These are phyloP conservation scores for Moesziomyces parantarcticus DNA, from an alignment of 1,284 basidiomycete genomes.

Conservation along the genomic window DNA sequence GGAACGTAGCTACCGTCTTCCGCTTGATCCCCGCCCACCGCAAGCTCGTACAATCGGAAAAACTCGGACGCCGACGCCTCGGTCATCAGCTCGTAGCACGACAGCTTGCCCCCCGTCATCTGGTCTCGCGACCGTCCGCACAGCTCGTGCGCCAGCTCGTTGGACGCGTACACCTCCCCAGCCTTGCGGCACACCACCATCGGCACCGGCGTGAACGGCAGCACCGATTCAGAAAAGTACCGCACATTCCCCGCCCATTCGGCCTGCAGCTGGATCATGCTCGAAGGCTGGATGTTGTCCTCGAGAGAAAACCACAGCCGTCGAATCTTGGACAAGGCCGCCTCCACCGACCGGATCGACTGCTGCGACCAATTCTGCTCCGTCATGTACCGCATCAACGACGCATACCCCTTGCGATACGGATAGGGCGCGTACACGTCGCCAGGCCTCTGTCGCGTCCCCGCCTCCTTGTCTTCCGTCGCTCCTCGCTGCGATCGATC, in stretches of 20 bases:
- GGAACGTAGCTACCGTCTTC: conserved; percentile 31
- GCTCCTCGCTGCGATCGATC: background rate
- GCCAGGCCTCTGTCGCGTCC: conserved; percentile 19
- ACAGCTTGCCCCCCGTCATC: conserved; percentile 36
- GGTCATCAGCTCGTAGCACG: conserved; percentile 52
- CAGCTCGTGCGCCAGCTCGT: conserved; percentile 37
- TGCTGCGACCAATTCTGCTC: conserved; percentile 46
- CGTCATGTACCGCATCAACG: conserved; percentile 48
- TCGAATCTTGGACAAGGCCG: conserved; percentile 41
- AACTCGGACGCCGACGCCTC: conserved; percentile 45
- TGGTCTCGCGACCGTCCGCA: conserved; percentile 28
- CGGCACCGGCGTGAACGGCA: conserved; percentile 41
- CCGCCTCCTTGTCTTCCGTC: conserved; percentile 5
- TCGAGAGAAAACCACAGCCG: conserved; percentile 50
- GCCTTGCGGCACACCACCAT: conserved; percentile 53
- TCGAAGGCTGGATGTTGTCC: conserved; percentile 50
- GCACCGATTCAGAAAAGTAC: conserved; percentile 44
- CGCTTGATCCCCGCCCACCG: conserved; percentile 28
- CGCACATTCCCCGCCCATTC: conserved; percentile 52
- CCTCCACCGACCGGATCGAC: conserved; percentile 46
- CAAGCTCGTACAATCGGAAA: conserved; percentile 41
- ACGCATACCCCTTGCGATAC: conserved; percentile 47
- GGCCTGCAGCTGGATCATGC: conserved; percentile 48
- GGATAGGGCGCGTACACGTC: conserved; percentile 46
- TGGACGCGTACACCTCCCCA: conserved; percentile 47